Evolutionary conservation across 2,329 filamentous ascomycete genomes (phyloP), one percentile per base, ranked within the genome.

Genomic region (Penicillium sp.): DNA sequence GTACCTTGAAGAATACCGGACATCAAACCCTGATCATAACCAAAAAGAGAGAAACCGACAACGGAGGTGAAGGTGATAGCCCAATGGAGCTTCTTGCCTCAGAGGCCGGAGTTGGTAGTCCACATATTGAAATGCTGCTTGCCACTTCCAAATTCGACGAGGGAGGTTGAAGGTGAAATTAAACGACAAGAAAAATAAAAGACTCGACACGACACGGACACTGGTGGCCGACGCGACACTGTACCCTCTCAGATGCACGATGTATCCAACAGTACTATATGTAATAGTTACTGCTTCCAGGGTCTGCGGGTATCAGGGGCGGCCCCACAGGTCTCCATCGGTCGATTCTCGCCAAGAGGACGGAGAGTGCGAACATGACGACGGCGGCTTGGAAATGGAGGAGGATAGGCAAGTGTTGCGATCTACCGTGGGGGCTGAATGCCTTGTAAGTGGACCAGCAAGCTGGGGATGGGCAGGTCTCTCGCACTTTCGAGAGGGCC

Each of bases 41-140:
- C 62, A 46, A 63, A 63, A 15, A 83, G 52, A 6, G 83, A 67
- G 68, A 84, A 84, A 9, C 80, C 82, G 40, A 59, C 30, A 33
- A 60, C 60, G 34, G 60, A 58, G 8, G 60, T 60, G 42, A 63
- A 18, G 49, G 61, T 64, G 58, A 61, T 64, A 45, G 37, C 44
- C 48, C 59, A 10, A 26, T 54, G 56, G 50, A 63, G 61, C 41
- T 48, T 26, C 33, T 51, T 51, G 39, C 61, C 61, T 27, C 40
- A 49, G 36, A 62, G 33, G 44, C 61, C 61, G 33, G 26, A 39
- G 12, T 54, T 62, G 32, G 56, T 58, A 24, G 61, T 63, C 61
- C 61, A 63, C 61, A 63, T 63, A 15, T 49, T 62, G 60, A 37
- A 36, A 7, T 24, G 23, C 9, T 2, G 13, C 4, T 24, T 17